Conservation (phyloP, 176 grass and related monocot species). For the Oropetium thomaeum region DNA sequence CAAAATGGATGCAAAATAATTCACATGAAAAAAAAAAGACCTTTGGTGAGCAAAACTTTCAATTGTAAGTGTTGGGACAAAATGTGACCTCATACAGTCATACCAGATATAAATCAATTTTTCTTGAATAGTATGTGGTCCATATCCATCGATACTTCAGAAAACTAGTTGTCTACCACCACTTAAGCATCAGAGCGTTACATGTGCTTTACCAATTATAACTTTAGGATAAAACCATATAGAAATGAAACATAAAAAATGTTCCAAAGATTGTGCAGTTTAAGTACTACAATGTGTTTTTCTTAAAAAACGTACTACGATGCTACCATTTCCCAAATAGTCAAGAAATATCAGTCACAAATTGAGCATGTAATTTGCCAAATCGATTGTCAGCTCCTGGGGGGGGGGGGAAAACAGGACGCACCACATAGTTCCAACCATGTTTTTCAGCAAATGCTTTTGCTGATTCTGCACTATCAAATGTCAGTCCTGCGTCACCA, state of each 20-base stretch:
- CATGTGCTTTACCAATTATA: not conserved
- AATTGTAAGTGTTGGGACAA: not conserved
- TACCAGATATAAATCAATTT: not conserved
- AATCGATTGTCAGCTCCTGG: not conserved
- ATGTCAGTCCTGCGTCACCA: conserved; percentile 75
- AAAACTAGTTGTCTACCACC: not conserved
- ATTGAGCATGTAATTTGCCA: conserved; percentile 24
- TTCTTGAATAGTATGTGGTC: not conserved
- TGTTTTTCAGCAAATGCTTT: conserved; percentile 88
- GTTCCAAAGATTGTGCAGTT: conserved; percentile 6
- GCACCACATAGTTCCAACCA: conserved; percentile 94
- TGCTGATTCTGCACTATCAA: conserved; percentile 81
- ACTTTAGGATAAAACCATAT: conserved; percentile 3
- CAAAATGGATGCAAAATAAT: not conserved
- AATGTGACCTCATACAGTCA: not conserved
- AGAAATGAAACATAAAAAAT: not conserved
- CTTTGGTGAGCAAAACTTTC: not conserved
- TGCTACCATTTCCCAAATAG: not conserved
- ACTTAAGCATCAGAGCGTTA: not conserved
- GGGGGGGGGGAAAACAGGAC: not conserved
- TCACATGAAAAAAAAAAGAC: not conserved
- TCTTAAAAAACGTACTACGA: too few relatives aligned
- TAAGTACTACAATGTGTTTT: not conserved
- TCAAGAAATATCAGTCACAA: not conserved
- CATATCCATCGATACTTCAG: not conserved